Evolutionary conservation across 2,329 filamentous ascomycete species (phyloP), one percentile per base, ranked within the genome.

Genomic region (Claviceps citrina): DNA sequence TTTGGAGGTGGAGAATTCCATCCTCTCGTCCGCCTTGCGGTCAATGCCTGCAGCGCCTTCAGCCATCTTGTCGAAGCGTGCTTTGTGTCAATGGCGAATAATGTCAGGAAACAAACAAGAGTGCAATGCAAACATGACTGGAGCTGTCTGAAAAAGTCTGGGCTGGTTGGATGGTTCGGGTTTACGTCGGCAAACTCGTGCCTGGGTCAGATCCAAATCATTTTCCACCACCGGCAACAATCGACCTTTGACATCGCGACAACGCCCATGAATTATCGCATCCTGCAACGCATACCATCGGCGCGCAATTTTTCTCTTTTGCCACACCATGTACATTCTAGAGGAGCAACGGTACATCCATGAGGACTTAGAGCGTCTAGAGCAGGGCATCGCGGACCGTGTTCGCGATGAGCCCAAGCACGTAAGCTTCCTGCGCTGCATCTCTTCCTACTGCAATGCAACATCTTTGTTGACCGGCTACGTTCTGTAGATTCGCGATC

Each of bases 1-100:
- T 67, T 94, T 95, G 47, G 89, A 95, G 60, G 91, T 98, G 49
- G 81, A 82, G 63, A 98, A 96, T 69, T 96, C 89, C 79, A 96
- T 93, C 63, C 84, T 79, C 71, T 94, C 87, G 62, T 96, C 91
- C 48, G 80, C 78, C 67, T 87, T 87, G 66, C 84, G 81, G 65
- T 98, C 89, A 59, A 96, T 78, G 47, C 72, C 73, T 49, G 66
- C 67, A 44, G 59, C 81, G 50, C 73, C 78, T 63, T 96, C 89
- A 48, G 87, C 85, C 91, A 96, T 98, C 52, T 47, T 83, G 55
- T 43, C 40, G 38, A 24, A n/a, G 4, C 5, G 5, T 26, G 18
- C 12, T 7, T 18, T 34, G 27, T 24, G 22, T 24, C 22, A 5
- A 10, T 41, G 15, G 12, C 20, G 34, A 34, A 31, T 5, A 28